Base-by-base conservation (phyloP, 2,329 filamentous ascomycete genomes). In the Cephalotrichum gorgonifer region DNA sequence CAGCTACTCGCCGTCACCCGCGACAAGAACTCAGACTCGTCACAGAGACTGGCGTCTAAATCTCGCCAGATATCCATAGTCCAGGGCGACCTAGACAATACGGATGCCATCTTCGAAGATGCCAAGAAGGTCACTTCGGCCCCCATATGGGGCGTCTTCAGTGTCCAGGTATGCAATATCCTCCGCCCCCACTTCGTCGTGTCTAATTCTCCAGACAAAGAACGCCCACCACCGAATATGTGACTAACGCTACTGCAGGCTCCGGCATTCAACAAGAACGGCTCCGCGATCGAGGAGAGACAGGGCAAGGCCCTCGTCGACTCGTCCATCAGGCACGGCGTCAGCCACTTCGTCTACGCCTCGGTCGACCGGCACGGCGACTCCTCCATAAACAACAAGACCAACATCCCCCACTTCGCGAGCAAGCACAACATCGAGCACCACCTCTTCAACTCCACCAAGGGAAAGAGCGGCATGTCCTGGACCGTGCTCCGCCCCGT, bases 271-370 rank as follows among this genome's bases (percentile, higher is more conserved):
- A 47, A 47, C 15, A 39, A 39, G n/a, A 20, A 20, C 4, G 35
- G 35, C 35, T 7, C 35, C 3, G 17, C 17, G 6, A 39, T 22
- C n/a, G 35, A 39, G 6, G 35, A 33, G 12, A 28, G 23, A 7
- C 45, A 47, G 22, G 93, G 93, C 54, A 84, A 86, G 63, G 86
- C 87, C 2, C 76, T 96, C 52, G 91, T 90, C 52, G 87, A 95
- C 61, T 89, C 88, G 12, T 91, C 91, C 49, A 91, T 93, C 64
- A 82, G 78, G 58, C 86, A 85, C 35, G 83, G 86, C 46, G 80
- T 97, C 44, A 81, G 88, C 58, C 91, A 97, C 67, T 96, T 89
- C 65, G 79, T 98, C 63, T 98, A 95, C 70, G 94, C 88, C 57
- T 94, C 88, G 59, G 95, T 97, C 90, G 91, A 93, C 6, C 90